Evolutionary conservation across 352 stramenopile genomes (phyloP).

Genomic region (Blastocystis sp.): DNA sequence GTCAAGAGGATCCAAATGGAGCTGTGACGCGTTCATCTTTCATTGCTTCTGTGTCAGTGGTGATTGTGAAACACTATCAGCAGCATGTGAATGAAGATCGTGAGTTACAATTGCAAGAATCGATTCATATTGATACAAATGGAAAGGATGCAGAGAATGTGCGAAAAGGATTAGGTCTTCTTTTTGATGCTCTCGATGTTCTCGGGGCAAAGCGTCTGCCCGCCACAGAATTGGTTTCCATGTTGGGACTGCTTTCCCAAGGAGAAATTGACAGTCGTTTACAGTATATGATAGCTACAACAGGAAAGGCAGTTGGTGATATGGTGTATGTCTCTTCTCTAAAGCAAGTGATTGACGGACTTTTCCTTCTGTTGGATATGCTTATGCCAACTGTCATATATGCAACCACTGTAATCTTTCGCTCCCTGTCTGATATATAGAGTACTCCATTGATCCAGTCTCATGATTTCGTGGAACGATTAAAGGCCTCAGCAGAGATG

Average conservation of each 20-base stretch:
- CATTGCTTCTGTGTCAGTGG: background rate
- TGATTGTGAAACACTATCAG: slow-evolving; percentile 7
- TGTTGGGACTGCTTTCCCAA: slow-evolving; percentile 4
- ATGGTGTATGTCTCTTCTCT: slow-evolving; percentile 16
- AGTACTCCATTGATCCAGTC: background rate
- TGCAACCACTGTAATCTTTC: background rate
- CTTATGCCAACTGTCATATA: background rate
- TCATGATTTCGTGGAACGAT: background rate
- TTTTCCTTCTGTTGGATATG: slow-evolving; percentile 34
- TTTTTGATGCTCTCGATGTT: slow-evolving; percentile 49
- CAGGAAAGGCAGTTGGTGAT: background rate
- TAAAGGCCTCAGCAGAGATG: background rate
- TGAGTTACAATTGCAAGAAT: background rate
- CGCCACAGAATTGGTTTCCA: background rate
- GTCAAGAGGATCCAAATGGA: background rate
- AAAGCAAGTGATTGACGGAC: background rate
- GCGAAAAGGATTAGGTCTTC: background rate
- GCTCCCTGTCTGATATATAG: background rate
- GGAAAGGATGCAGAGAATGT: background rate
- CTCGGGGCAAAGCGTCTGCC: background rate
- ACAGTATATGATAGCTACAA: background rate
- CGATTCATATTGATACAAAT: background rate
- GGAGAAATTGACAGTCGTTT: slow-evolving; percentile 24
- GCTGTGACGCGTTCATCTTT: slow-evolving; percentile 22
- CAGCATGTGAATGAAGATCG: background rate